Evolutionary conservation across 2,329 filamentous ascomycete genomes (phyloP).

Genomic region (Ophiocordyceps camponoti-floridani): DNA sequence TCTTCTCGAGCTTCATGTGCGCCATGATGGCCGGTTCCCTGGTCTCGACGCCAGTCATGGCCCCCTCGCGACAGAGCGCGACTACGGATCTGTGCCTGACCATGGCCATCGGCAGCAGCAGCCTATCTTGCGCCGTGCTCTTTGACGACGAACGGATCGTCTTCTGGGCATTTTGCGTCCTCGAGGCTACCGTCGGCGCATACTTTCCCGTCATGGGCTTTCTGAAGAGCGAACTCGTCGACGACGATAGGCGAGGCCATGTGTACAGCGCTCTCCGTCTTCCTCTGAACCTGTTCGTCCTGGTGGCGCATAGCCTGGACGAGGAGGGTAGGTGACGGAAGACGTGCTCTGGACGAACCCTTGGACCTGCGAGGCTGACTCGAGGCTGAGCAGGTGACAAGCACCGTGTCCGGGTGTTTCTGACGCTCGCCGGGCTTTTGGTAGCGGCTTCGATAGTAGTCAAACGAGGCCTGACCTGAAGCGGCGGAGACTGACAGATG

Average conservation of each 20-base stretch:
- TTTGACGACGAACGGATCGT: slow-evolving; percentile 22
- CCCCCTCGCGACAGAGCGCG: slow-evolving; percentile 4
- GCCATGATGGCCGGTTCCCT: slow-evolving; percentile 38
- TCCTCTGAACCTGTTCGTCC: slow-evolving; percentile 36
- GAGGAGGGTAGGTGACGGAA: slow-evolving; percentile 18
- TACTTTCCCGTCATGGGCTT: slow-evolving; percentile 39
- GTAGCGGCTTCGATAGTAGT: neutral
- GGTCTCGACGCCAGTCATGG: neutral
- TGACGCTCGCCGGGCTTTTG: slow-evolving; percentile 3
- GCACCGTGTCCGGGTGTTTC: slow-evolving; percentile 12
- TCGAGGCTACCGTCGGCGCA: slow-evolving; percentile 37
- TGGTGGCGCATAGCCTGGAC: slow-evolving; percentile 25
- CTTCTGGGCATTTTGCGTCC: slow-evolving; percentile 38
- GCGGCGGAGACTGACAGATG: neutral
- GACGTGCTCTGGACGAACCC: neutral
- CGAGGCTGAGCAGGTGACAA: slow-evolving; percentile 8
- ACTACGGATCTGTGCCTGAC: slow-evolving; percentile 16
- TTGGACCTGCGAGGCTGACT: neutral
- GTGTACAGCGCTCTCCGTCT: slow-evolving; percentile 39
- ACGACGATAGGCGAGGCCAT: slow-evolving; percentile 31
- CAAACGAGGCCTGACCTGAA: neutral
- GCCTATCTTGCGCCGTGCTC: slow-evolving; percentile 22
- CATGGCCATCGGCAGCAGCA: slow-evolving; percentile 13
- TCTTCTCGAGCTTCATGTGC: slow-evolving; percentile 38
- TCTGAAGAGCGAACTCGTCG: slow-evolving; percentile 33